Percentiles rank a stretch among this genome's conserved stretches.
Evolutionary conservation across 305 asterid species (phyloP).

Genomic region (Solanum aculeatissimum): DNA sequence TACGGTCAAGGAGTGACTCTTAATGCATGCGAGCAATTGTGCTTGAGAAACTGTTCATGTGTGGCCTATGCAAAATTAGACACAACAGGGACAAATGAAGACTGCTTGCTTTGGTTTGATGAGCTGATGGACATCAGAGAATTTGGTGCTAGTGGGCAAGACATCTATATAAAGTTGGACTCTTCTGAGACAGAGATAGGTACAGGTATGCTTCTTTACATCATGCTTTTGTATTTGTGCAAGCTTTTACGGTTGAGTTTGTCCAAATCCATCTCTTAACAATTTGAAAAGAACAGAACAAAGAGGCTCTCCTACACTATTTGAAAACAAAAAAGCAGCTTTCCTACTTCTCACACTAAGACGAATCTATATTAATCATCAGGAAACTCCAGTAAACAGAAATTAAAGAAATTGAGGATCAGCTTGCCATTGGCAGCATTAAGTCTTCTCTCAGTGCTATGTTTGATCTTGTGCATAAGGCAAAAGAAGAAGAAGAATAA

Average conservation of each 20-base stretch:
- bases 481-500: background rate
- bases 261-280: background rate
- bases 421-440: background rate
- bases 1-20: slow-evolving; percentile 17
- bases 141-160: background rate
- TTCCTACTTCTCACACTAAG: background rate
- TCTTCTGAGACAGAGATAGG: slow-evolving; percentile 10
- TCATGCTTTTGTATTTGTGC: too few species aligned
- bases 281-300: background rate
- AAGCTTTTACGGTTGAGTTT: background rate
- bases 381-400: background rate
- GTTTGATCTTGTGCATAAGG: background rate
- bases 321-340: background rate
- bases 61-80: slow-evolving; percentile 29
- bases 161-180: slow-evolving; percentile 12
- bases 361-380: background rate
- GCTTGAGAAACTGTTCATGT: slow-evolving; percentile 31
- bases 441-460: background rate
- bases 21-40: slow-evolving; percentile 12
- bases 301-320: background rate
- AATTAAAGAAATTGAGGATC: background rate
- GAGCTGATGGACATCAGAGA: slow-evolving; percentile 31
- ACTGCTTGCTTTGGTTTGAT: slow-evolving; percentile 39
- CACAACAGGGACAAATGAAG: slow-evolving; percentile 11
- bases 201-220: background rate